Evolutionary conservation across 1,284 basidiomycete species (phyloP), one percentile per base, ranked within the genome.

Genomic region (Sphaerobolus stellatus): DNA sequence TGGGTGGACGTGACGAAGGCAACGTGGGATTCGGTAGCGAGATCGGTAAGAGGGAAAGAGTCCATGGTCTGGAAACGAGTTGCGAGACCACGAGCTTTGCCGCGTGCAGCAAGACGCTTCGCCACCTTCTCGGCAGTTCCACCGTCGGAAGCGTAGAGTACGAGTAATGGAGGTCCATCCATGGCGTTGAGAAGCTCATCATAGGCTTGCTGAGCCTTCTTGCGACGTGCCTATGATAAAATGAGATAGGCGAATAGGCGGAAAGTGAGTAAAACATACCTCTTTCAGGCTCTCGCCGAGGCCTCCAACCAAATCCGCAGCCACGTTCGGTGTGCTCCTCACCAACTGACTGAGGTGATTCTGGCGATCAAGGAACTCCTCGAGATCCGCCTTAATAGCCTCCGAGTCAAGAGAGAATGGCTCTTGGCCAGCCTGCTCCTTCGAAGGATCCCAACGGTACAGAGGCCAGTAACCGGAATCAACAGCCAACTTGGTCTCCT

Each of bases 391-490:
- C 78, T 98, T 98, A 72, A 99, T 83, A 30, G 88, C 81, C 59
- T 96, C 92, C 3, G 93, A 94, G 72, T 99, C 97, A 56, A 99
- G 86, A 9, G 82, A 81, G 78, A 99, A 99, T 44, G 93, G 90
- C 63, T 94, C 91, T 65, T 86, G 79, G 53, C 87, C 89, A 46
- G 75, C 74, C 24, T 72, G 73, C 65, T 92, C 91, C 65, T 90
- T 88, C 60, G 81, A 80, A 0, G 96, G 96, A 72, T 99, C 88
- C 96, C 96, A 99, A 58, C 97, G 84, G 80, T 98, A 99, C 48
- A 99, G 78, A 1, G 97, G 96, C 96, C 97, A 99, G 74, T 96
- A 97, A 5, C 95, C 96, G 18, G 92, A 84, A 66, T 98, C 94
- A 46, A 99, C 92, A 6, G 95, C 96, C 41, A 95, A 82, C 72